phyloP scores from a whole-genome alignment of 1,139 yeast species.

The Blastobotrys raffinosifermentans region DNA sequence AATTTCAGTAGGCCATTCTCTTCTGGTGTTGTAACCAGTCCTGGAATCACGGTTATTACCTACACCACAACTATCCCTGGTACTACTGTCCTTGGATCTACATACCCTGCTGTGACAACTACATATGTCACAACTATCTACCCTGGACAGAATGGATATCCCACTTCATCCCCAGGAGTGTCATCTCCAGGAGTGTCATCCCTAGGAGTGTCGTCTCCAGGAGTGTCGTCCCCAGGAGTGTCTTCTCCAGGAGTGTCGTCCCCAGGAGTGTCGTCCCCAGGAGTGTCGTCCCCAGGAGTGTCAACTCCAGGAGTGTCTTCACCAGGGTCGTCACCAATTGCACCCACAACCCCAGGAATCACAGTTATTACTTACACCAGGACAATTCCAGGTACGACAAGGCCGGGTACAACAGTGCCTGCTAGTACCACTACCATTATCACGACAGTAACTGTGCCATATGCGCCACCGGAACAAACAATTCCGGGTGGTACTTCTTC shows the following conservation, averaged over 20 bases:
- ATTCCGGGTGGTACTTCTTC: constrained; percentile 8
- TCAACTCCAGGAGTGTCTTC: not conserved
- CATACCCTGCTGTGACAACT: too few relatives aligned
- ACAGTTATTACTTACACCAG: constrained; percentile 6
- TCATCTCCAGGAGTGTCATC: too few relatives aligned
- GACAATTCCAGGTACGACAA: constrained; percentile 8
- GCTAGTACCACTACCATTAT: constrained; percentile 9
- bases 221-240: too few relatives aligned
- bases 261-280: not conserved
- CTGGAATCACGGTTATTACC: too few relatives aligned
- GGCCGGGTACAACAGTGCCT: constrained; percentile 10
- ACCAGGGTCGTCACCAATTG: not conserved
- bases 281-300: not conserved
- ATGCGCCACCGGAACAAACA: too few relatives aligned
- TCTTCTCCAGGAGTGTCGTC: too few relatives aligned
- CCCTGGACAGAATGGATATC: too few relatives aligned
- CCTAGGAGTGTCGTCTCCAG: too few relatives aligned
- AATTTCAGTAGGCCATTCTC: too few relatives aligned
- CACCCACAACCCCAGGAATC: not conserved
- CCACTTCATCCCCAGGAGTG: too few relatives aligned
- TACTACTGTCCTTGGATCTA: constrained; percentile 15
- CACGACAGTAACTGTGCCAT: constrained; percentile 7
- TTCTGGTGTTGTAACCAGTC: too few relatives aligned
- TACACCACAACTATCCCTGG: constrained; percentile 12
- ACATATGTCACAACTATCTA: too few relatives aligned